Base-by-base conservation (phyloP, 1,284 basidiomycete species). In the Cutaneotrichosporon dermatis region DNA sequence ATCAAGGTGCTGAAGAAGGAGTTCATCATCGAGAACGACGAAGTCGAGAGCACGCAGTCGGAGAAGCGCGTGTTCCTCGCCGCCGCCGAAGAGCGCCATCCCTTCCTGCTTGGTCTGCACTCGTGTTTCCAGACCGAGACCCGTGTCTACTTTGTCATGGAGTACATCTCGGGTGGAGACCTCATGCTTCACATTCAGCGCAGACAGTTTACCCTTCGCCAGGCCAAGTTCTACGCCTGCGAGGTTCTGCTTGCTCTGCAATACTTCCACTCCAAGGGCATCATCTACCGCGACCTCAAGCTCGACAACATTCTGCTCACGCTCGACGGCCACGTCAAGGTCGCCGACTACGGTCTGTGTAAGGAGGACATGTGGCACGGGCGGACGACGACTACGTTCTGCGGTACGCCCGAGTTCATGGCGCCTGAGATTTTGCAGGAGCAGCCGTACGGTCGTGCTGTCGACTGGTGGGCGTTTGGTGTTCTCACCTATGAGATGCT, bases 71-170 rank as follows among this genome's bases (percentile, higher is more conserved):
- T 99, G 15, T 98, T 98, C 81, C 81, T 99, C 61, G 88, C 95
- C 5, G 96, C 95, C 25, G 94, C 96, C 9, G 86, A 90, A 58
- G 94, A 99, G 78, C 86, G 92, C 9, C 96, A 99, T 80, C 96
- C 96, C 0, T 99, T 99, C 85, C 81, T 99, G 53, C 87, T 99
- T 61, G 91, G 90, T 12, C 81, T 99, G 52, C 96, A 99, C 77
- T 99, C 95, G 13, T 99, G 96, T 82, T 99, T 99, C 87, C 96
- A 99, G 80, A 99, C 96, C 6, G 95, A 99, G 79, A 99, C 96
- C 11, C 89, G 96, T 35, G 90, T 90, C 36, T 90, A 90, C 79
- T 89, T 90, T 71, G 88, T 88, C 64, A 88, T 88, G 86, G 86
- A 88, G 77, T 87, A 86, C 76, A 83, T 90, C 63, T 86, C 84